Evolutionary conservation across 805 yeast species (phyloP).

Genomic region (Vanderwaltozyma yarrowii): DNA sequence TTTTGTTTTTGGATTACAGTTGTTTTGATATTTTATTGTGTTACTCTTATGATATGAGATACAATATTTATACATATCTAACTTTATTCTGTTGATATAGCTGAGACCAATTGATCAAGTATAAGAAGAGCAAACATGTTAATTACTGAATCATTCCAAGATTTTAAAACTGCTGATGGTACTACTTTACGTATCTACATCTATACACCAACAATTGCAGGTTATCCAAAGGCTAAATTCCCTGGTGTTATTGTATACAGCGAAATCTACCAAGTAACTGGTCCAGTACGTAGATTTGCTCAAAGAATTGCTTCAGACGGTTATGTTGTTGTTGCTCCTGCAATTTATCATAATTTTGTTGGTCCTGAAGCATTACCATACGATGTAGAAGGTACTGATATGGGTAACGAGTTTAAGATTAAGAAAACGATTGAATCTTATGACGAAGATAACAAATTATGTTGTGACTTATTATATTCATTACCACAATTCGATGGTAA

Average conservation of each 20-base stretch:
- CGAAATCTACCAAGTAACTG: conserved; percentile 75
- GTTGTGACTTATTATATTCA: conserved; percentile 49
- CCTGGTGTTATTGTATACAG: conserved; percentile 75
- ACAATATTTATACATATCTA: too few relatives aligned
- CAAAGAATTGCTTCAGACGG: conserved; percentile 74
- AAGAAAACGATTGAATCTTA: conserved; percentile 60
- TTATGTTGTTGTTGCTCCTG: conserved; percentile 68
- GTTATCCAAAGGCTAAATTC: conserved; percentile 68
- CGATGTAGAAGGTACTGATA: conserved; percentile 65
- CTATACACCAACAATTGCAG: conserved; percentile 58
- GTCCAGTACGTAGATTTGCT: conserved; percentile 72
- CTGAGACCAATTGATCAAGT: too few relatives aligned
- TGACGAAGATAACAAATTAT: conserved; percentile 60
- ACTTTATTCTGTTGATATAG: too few relatives aligned
- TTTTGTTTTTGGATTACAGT: too few relatives aligned
- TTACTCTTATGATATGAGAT: too few relatives aligned
- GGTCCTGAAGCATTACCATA: conserved; percentile 55
- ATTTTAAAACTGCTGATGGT: conserved; percentile 54
- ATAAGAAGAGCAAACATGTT: conserved; percentile 48
- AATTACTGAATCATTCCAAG: conserved; percentile 54
- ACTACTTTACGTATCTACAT: conserved; percentile 57
- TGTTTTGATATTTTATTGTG: too few relatives aligned
- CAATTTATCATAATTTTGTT: conserved; percentile 67
- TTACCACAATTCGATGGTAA: conserved; percentile 56
- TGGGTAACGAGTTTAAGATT: conserved; percentile 57